phyloP scores from a whole-genome alignment of 192 early-diverging fungal genomes.

The Martensiomyces pterosporus region DNA sequence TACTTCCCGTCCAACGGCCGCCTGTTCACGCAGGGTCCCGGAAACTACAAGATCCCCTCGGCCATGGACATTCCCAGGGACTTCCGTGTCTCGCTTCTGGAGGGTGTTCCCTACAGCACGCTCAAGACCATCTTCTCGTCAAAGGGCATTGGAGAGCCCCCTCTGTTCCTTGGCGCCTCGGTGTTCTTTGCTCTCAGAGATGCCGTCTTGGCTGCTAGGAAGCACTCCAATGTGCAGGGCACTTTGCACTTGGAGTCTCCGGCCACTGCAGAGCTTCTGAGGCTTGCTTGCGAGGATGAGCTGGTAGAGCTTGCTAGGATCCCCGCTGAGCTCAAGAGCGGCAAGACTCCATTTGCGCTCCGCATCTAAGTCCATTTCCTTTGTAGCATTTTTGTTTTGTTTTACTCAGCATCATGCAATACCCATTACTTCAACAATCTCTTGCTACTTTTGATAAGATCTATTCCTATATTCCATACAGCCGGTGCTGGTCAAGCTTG shows the following conservation, averaged over 20 bases:
- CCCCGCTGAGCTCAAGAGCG: conserved; percentile 18
- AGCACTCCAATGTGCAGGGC: conserved; percentile 34
- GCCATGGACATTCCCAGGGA: conserved; percentile 80
- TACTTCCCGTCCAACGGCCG: conserved; percentile 65
- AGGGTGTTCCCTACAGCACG: conserved; percentile 49
- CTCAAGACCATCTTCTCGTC: conserved; percentile 74
- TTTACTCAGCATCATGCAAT: too few relatives aligned
- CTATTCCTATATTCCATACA: too few relatives aligned
- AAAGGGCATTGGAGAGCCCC: conserved; percentile 87
- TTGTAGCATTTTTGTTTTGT: too few relatives aligned
- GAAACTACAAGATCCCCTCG: conserved; percentile 84
- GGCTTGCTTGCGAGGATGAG: conserved; percentile 66
- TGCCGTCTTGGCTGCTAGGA: conserved; percentile 69
- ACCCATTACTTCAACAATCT: too few relatives aligned
- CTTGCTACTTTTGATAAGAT: too few relatives aligned
- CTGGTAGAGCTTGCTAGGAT: conserved; percentile 45
- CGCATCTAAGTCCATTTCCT: conserved; percentile 30
- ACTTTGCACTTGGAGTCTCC: conserved; percentile 65
- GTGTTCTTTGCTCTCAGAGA: conserved; percentile 79
- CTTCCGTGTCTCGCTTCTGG: conserved; percentile 67
- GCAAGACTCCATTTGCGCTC: conserved; percentile 28
- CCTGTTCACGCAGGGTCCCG: conserved; percentile 78
- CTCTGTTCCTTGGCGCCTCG: conserved; percentile 74
- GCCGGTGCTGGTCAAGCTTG: too few relatives aligned
- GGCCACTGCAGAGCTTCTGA: conserved; percentile 73